A percentile compares a stretch with the other conserved stretches of the same genome.
phyloP scores from a whole-genome alignment of 371 early-diverging fungal genomes.

The Paraphysoderma sedebokerense region DNA sequence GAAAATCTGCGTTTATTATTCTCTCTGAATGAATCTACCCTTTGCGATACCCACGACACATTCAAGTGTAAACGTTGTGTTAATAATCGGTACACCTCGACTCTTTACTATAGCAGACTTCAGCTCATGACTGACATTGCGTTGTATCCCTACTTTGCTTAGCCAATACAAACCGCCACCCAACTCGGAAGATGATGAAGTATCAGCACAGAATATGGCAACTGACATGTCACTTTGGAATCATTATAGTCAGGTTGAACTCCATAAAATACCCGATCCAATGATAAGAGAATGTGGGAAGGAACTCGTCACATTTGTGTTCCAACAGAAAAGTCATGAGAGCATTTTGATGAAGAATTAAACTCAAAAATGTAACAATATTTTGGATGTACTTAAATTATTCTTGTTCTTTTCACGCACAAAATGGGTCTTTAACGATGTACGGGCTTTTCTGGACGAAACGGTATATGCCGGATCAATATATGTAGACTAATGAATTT shows the following conservation, averaged over 20 bases:
- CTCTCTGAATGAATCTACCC: constrained; percentile 48
- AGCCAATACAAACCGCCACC: constrained; percentile 1
- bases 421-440: no score
- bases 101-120: background rate
- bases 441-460: no score
- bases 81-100: background rate
- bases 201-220: constrained; percentile 2
- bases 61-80: constrained; percentile 54
- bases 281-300: constrained; percentile 49
- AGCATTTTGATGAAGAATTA: no score
- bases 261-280: constrained; percentile 47
- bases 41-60: constrained; percentile 87
- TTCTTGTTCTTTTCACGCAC: no score
- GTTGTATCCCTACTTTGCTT: no score
- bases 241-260: constrained; percentile 51
- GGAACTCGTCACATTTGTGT: constrained; percentile 60
- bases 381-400: no score
- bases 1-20: constrained; percentile 81
- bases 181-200: background rate
- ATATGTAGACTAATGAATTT: no score
- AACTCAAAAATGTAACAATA: no score
- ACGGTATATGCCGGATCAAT: no score
- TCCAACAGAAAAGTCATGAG: constrained; percentile 68
- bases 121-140: no score
- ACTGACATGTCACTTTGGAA: constrained; percentile 55